phyloP scores from a whole-genome alignment of 257 asterid genomes.

The Gardenia jasminoides region DNA sequence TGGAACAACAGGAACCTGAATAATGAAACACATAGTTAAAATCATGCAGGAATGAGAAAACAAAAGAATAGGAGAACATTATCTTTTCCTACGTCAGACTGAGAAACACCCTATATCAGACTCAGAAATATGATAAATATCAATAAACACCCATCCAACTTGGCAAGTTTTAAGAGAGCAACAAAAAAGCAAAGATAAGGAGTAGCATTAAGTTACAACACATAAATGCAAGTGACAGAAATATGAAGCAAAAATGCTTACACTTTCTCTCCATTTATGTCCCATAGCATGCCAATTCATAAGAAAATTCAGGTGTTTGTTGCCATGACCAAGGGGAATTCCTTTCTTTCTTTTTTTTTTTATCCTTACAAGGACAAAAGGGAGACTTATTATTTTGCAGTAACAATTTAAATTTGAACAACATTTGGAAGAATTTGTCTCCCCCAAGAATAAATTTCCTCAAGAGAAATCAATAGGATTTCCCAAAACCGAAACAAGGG shows the following conservation, averaged over 20 bases:
- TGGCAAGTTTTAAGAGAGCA: background rate
- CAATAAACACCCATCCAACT: background rate
- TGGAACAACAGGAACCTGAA: slow-evolving; percentile 79
- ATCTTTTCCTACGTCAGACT: background rate
- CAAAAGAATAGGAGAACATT: background rate
- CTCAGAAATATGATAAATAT: background rate
- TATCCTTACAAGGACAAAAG: background rate
- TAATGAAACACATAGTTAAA: background rate
- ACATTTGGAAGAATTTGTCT: background rate
- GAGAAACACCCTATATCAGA: slow-evolving; percentile 1
- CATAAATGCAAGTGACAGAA: background rate
- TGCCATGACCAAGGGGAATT: background rate
- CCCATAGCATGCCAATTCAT: background rate
- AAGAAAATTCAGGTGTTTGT: background rate
- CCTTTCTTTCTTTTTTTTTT: background rate
- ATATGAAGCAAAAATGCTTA: background rate
- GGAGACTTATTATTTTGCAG: background rate
- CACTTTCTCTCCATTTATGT: background rate
- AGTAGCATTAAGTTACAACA: background rate
- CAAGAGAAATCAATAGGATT: background rate
- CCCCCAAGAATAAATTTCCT: slow-evolving; percentile 2
- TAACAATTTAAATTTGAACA: background rate
- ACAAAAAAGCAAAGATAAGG: background rate
- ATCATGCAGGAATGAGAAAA: background rate
- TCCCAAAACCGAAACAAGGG: background rate